Conservation (phyloP, 1,284 basidiomycete species). For the Taiwanofungus camphoratus region DNA sequence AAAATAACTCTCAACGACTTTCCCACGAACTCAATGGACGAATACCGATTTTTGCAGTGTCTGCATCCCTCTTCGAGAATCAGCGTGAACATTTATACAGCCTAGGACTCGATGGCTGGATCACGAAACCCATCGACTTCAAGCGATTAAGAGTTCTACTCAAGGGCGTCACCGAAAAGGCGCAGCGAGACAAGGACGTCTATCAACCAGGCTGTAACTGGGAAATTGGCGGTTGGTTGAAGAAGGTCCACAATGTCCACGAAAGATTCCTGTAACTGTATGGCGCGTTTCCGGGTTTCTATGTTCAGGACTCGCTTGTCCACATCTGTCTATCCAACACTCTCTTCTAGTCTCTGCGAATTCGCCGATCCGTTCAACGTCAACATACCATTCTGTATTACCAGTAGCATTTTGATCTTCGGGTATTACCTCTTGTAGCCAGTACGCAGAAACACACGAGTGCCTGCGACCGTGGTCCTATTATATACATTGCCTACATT, state of each 20-base stretch:
- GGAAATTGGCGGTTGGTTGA: constrained; percentile 71
- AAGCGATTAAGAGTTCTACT: constrained; percentile 59
- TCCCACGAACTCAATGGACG: constrained; percentile 60
- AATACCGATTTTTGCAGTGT: constrained; percentile 82
- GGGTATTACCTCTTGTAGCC: constrained; percentile 10
- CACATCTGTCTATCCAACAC: not conserved
- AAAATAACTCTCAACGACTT: constrained; percentile 21
- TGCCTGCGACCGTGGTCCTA: constrained; percentile 8
- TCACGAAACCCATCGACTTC: constrained; percentile 85
- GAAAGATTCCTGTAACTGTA: constrained; percentile 2
- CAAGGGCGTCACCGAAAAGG: constrained; percentile 50
- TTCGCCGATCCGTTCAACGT: not conserved
- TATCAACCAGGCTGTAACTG: constrained; percentile 59
- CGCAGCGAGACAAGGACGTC: constrained; percentile 47
- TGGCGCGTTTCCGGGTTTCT: not conserved
- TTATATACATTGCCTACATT: not conserved
- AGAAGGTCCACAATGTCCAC: constrained; percentile 1
- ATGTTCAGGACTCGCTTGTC: not conserved
- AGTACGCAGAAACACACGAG: constrained; percentile 11
- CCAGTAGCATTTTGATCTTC: not conserved
- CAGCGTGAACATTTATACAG: constrained; percentile 55
- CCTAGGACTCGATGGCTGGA: constrained; percentile 78
- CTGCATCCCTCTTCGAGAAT: constrained; percentile 66
- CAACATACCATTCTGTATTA: constrained; percentile 6
- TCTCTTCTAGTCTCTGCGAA: not conserved